Conservation (phyloP, 176 grass and related monocot species). For the Raddia distichophylla region DNA sequence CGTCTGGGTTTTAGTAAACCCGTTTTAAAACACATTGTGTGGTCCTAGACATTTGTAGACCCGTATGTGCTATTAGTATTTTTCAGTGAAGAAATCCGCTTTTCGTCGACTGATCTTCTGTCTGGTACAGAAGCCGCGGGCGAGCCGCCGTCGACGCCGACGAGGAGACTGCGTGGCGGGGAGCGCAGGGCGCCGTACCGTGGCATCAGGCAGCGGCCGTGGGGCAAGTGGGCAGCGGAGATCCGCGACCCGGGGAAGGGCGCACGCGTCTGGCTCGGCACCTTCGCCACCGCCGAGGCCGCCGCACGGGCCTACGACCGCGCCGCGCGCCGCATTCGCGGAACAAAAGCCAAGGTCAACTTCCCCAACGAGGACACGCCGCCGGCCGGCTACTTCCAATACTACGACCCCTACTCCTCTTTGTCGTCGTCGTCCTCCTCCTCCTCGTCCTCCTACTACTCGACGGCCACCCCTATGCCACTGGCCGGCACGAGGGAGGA, state of each 20-base stretch:
- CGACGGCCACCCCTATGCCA: background rate
- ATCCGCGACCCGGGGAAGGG: constrained; percentile 87
- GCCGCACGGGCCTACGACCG: constrained; percentile 60
- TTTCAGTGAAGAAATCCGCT: too few species aligned
- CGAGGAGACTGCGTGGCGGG: constrained; percentile 11
- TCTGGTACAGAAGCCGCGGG: background rate
- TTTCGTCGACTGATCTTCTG: background rate
- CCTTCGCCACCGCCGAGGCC: constrained; percentile 78
- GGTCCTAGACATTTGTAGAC: too few species aligned
- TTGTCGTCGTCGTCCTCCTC: background rate
- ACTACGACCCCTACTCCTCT: background rate
- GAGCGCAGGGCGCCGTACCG: constrained; percentile 44
- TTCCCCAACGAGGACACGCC: constrained; percentile 54
- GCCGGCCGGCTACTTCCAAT: background rate
- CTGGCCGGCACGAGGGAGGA: background rate
- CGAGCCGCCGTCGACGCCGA: background rate
- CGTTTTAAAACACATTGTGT: too few species aligned
- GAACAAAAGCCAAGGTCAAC: constrained; percentile 71
- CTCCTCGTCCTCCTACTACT: background rate
- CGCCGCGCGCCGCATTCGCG: constrained; percentile 61
- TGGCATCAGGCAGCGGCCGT: constrained; percentile 74
- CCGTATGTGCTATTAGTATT: too few species aligned
- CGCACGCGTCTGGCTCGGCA: constrained; percentile 85
- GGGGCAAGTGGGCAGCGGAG: constrained; percentile 96
- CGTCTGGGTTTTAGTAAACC: too few species aligned